Conservation (phyloP, 106 monocot species). For the Gastrodia elata region DNA sequence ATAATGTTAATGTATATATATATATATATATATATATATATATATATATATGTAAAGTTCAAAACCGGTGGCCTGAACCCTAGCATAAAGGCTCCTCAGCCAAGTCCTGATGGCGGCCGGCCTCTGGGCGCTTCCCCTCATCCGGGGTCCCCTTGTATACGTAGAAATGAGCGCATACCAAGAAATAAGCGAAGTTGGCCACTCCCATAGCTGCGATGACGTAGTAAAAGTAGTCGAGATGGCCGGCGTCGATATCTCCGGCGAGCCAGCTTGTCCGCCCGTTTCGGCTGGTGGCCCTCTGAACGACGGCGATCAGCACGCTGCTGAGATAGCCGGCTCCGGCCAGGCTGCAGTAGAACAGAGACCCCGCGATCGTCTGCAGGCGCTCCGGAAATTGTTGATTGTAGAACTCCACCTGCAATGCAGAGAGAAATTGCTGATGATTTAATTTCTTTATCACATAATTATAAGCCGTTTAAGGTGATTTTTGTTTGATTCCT, state of each 20-base stretch:
- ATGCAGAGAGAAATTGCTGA: background rate
- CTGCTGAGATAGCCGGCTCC: conserved; percentile 42
- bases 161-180: conserved; percentile 55
- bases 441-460: background rate
- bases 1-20: background rate
- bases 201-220: conserved; percentile 32
- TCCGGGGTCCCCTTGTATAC: conserved; percentile 42
- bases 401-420: conserved; percentile 62
- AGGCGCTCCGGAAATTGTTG: conserved; percentile 69
- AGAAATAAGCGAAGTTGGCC: conserved; percentile 40
- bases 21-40: background rate
- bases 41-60: background rate
- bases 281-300: conserved; percentile 17
- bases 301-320: conserved; percentile 26
- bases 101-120: background rate
- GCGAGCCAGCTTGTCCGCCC: conserved; percentile 25
- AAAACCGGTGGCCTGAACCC: background rate
- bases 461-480: no score
- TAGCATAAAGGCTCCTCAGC: conserved; percentile 3
- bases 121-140: background rate
- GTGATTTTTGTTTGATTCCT: no score
- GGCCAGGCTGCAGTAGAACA: conserved; percentile 53
- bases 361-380: conserved; percentile 44
- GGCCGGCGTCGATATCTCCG: conserved; percentile 39
- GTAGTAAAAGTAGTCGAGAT: conserved; percentile 64